These are phyloP conservation scores for Chaetomium tenue DNA, from an alignment of 495 filamentous ascomycete genomes.

Conservation along the genomic window DNA sequence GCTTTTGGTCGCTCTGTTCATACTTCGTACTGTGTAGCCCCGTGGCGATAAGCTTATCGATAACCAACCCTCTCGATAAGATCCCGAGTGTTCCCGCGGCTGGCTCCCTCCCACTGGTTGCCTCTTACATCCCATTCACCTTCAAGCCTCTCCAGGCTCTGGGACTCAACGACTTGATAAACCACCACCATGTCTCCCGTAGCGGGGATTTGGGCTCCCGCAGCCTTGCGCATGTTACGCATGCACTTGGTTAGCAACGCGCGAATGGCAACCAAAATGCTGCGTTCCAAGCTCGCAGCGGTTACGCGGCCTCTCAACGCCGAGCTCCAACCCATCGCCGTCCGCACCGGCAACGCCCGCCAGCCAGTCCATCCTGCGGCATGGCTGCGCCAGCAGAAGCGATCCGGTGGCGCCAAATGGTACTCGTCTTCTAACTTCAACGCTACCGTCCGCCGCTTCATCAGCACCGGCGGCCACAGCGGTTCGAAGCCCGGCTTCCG, in stretches of 20 bases:
- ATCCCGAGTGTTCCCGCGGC: conserved; percentile 25
- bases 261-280: conserved; percentile 45
- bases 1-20: too few species aligned
- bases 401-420: conserved; percentile 54
- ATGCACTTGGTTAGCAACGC: conserved; percentile 64
- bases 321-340: conserved; percentile 51
- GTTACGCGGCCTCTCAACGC: conserved; percentile 48
- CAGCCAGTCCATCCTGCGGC: conserved; percentile 74
- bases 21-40: background rate
- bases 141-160: conserved; percentile 6
- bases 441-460: conserved; percentile 58
- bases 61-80: conserved; percentile 25
- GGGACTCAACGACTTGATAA: conserved; percentile 16
- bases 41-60: conserved; percentile 32
- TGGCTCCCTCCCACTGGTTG: conserved; percentile 13
- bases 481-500: conserved; percentile 38
- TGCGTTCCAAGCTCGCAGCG: conserved; percentile 61
- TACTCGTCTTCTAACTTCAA: conserved; percentile 66
- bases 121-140: conserved; percentile 14
- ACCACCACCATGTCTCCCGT: conserved; percentile 58
- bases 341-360: conserved; percentile 50
- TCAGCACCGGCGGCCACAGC: conserved; percentile 51
- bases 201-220: conserved; percentile 69
- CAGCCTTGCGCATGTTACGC: conserved; percentile 66
- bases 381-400: conserved; percentile 68